phyloP scores from a whole-genome alignment of 2,329 filamentous ascomycete species.

The Trichoderma semiorbis region DNA sequence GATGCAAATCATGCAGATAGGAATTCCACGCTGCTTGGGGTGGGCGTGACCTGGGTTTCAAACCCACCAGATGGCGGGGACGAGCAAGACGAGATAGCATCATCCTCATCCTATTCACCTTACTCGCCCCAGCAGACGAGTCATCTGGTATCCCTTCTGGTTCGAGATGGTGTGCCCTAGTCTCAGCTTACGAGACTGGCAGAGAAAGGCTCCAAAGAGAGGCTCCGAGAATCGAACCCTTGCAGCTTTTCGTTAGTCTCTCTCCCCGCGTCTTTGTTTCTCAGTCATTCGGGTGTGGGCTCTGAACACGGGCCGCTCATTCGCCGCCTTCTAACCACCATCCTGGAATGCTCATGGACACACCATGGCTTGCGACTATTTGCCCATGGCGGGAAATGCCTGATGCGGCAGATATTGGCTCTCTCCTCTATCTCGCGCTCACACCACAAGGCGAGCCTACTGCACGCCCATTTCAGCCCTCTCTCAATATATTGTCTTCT shows the following conservation, averaged over 20 bases:
- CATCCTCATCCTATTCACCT: neutral
- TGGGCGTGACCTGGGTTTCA: constrained; percentile 28
- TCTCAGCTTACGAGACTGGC: constrained; percentile 7
- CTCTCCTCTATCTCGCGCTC: neutral
- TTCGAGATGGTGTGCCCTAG: constrained; percentile 2
- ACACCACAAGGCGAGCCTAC: neutral
- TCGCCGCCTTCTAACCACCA: constrained; percentile 7
- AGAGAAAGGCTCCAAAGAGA: neutral
- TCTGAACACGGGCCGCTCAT: constrained; percentile 8
- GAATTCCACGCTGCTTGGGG: neutral
- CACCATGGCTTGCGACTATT: neutral
- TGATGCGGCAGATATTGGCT: neutral
- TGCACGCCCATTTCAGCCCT: neutral
- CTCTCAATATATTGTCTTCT: neutral
- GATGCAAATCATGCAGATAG: constrained; percentile 29
- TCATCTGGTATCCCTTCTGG: neutral
- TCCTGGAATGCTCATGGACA: neutral
- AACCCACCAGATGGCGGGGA: neutral
- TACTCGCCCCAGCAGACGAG: neutral
- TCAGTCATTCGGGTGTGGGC: neutral
- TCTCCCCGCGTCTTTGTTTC: neutral
- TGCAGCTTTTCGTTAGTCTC: neutral
- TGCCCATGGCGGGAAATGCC: neutral
- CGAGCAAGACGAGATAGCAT: neutral
- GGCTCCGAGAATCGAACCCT: neutral